These are phyloP conservation scores for Speleostelium caveatum DNA, from an alignment of 78 protist genomes.

Conservation along the genomic window DNA sequence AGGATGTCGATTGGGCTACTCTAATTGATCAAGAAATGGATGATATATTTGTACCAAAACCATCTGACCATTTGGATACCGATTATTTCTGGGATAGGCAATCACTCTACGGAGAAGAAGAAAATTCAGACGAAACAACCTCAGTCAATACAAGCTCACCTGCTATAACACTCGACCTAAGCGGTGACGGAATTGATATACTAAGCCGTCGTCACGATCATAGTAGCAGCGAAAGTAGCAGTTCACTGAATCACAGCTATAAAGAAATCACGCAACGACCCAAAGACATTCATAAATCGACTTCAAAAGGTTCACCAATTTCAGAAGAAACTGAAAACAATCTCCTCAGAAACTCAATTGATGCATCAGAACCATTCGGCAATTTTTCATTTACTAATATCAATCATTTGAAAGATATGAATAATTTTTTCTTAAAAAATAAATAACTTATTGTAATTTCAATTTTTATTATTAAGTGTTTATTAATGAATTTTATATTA, in stretches of 20 bases:
- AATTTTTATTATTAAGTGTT: not conserved
- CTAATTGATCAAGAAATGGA: conserved; percentile 50
- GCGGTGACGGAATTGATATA: not conserved
- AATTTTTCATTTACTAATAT: conserved; percentile 71
- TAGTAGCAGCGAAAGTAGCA: not conserved
- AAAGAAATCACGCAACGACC: not conserved
- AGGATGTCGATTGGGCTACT: conserved; percentile 79
- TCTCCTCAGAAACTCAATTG: conserved; percentile 3
- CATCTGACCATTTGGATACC: conserved; percentile 70
- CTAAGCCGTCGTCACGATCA: not conserved
- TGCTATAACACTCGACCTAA: not conserved
- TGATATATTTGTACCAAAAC: conserved; percentile 80
- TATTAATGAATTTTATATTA: not conserved
- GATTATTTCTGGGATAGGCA: conserved; percentile 79
- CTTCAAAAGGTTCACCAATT: not conserved
- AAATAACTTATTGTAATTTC: not conserved
- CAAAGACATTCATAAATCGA: too few species aligned
- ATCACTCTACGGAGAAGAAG: conserved; percentile 50
- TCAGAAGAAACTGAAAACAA: not conserved
- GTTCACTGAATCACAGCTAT: not conserved
- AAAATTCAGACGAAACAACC: not conserved
- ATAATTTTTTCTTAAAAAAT: conserved; percentile 48
- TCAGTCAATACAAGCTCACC: not conserved
- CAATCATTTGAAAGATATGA: conserved; percentile 71
- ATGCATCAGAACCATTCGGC: conserved; percentile 40